Evolutionary conservation across 495 filamentous ascomycete species (phyloP), one percentile per base, ranked within the genome.

Genomic region (Lepidopterella palustris): DNA sequence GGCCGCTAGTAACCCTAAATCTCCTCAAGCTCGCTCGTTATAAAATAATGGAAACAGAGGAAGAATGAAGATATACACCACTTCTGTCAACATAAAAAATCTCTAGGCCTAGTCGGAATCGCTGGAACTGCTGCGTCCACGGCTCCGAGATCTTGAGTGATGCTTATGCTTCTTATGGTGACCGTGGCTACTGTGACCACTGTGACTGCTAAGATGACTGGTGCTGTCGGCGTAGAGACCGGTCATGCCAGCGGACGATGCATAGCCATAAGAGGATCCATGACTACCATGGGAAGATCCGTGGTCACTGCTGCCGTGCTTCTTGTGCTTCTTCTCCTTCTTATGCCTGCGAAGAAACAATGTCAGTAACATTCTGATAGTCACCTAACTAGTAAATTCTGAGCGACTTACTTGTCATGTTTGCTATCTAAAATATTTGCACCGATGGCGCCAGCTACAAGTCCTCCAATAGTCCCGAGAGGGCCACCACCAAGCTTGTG

Each of bases 381-480:
- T 18, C 35, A 10, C 35, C 20, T 25, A 27, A 8, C 47, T 15
- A 9, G 21, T 24, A 15, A 24, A 42, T 42, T 8, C 20, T 15
- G 23, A 11, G 13, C 0, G 11, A 53, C 65, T 26, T 78, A 59
- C 64, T 78, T 76, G 25, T 78, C 67, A 66, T 80, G 75, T 13
- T 65, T 59, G 18, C 64, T 56, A 27, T 71, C 71, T 20, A 82
- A 61, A 4, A 77, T 69, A 42, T 83, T 84, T 18, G 82, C 82
- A 0, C 78, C 82, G 1, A 83, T 71, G 0, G 82, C 82, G 0
- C 83, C 83, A 1, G 77, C 80, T 0, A 80, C 75, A 6, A 74
- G 63, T 0, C 81, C 83, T 0, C 76, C 67, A 1, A 80, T 54
- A 6, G 79, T 81, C 6, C 77, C 79, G 5, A 84, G 60, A 5